A percentile compares a stretch with the other conserved stretches of the same genome.
phyloP scores from a whole-genome alignment of 179 eudicot species.

The Actinidia arguta region DNA sequence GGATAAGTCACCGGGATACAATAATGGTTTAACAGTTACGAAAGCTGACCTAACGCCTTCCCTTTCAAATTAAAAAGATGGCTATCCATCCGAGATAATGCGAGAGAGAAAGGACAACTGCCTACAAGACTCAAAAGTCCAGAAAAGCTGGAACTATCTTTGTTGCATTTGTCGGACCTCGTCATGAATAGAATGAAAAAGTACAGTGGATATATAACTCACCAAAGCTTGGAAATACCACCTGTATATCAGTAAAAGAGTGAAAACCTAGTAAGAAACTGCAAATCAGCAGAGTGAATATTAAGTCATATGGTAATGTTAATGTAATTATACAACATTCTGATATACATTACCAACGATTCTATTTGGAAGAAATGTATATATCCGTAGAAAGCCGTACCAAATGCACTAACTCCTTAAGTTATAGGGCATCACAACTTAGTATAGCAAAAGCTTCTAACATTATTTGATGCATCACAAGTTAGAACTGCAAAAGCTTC shows the following conservation, averaged over 20 bases:
- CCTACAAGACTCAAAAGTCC: neutral
- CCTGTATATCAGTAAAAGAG: conserved; percentile 38
- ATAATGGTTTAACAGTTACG: no score
- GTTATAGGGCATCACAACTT: neutral
- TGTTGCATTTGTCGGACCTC: conserved; percentile 48
- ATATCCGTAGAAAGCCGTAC: neutral
- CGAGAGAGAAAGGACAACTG: neutral
- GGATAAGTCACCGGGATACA: no score
- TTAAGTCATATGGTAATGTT: neutral
- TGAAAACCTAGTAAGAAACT: neutral
- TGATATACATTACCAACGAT: neutral
- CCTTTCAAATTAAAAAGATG: neutral
- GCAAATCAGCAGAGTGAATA: conserved; percentile 1
- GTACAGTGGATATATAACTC: conserved; percentile 67
- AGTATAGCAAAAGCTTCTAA: no score
- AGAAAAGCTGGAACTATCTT: conserved; percentile 5
- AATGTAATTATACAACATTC: neutral
- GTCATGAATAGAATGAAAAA: conserved; percentile 50
- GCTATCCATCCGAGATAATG: neutral
- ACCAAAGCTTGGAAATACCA: conserved; percentile 79
- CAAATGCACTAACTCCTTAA: neutral
- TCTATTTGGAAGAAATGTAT: neutral
- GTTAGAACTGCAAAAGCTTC: no score
- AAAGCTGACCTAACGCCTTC: neutral
- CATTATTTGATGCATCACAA: no score